Base-by-base conservation (phyloP, 164 flowering plant genomes). In the Vitis amurensis region DNA sequence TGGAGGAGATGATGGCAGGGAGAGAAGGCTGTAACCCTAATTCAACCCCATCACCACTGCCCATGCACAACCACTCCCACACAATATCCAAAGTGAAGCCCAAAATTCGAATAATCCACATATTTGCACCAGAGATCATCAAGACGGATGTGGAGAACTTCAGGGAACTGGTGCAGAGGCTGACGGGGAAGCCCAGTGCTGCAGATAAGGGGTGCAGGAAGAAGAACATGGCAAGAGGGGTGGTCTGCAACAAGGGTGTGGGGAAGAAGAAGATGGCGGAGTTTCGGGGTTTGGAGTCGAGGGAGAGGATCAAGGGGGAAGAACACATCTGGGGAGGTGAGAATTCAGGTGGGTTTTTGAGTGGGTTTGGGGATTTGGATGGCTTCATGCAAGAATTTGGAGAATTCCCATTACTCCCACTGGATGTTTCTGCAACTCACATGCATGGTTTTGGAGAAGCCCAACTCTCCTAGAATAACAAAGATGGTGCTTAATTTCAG, bases 101-200 rank as follows among this genome's bases (percentile, higher is more conserved):
- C 8, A 87, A 87, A 69, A 83, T 93, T 44, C 81, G 98, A 13
- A 93, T 93, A 55, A 81, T 93, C 65, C 98, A 93, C 89, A 81
- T 93, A 74, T 89, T 82, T 74, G 95, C 98, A 47, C 98, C 98
- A 16, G 91, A 91, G 81, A 88, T 93, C 83, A 93, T 93, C 84
- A 88, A 93, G 74, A 93, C 98, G 13, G 98, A 91, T 64, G 93
- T 75, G 0, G 91, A 78, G 0, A 91, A 91, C 71, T 93, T 93
- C 74, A 53, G 97, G 50, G 98, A 88, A 62, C 85, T 93, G 11
- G 98, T 93, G 12, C 98, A 93, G 49, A 76, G 91, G 61, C 91
- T 93, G 74, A 93, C 98, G 0, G 98, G 98, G 17, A 91, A 89
- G 61, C 97, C 97, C 0, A 48, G 81, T 0, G 75, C 55, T 5